A percentile compares a stretch with the other conserved stretches of the same genome.
phyloP scores from a whole-genome alignment of 2,329 filamentous ascomycete species.

The Alternaria infectoria region DNA sequence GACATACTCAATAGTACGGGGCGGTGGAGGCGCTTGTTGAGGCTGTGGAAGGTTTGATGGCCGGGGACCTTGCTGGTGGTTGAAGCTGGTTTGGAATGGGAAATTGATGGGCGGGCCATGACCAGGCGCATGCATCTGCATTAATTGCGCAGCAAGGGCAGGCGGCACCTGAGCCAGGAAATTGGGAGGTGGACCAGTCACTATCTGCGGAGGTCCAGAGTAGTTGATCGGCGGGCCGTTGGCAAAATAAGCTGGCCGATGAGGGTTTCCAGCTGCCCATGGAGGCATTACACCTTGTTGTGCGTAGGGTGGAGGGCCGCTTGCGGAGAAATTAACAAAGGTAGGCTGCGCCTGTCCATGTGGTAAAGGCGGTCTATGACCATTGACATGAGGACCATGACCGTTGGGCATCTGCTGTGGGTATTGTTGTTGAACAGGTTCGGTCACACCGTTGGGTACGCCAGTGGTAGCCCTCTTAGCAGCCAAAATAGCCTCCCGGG shows the following conservation, averaged over 20 bases:
- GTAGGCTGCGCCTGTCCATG: slow-evolving; percentile 45
- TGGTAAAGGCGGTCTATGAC: slow-evolving; percentile 19
- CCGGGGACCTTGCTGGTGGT: slow-evolving; percentile 50
- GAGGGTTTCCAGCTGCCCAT: slow-evolving; percentile 8
- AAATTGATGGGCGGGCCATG: slow-evolving; percentile 28
- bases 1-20: slow-evolving; percentile 60
- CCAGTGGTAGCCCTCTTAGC: slow-evolving; percentile 70
- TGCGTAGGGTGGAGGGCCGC: slow-evolving; percentile 66
- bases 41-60: slow-evolving; percentile 52
- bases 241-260: slow-evolving; percentile 9
- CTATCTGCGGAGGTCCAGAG: slow-evolving; percentile 6
- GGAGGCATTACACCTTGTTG: slow-evolving; percentile 58
- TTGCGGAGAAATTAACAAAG: slow-evolving; percentile 59
- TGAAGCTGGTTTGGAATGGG: slow-evolving; percentile 47
- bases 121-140: slow-evolving; percentile 25
- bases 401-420: slow-evolving; percentile 26
- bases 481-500: slow-evolving; percentile 43
- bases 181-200: slow-evolving; percentile 9
- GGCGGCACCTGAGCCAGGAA: slow-evolving; percentile 24
- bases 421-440: slow-evolving; percentile 23
- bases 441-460: slow-evolving; percentile 44
- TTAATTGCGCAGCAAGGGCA: slow-evolving; percentile 26
- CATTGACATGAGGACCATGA: slow-evolving; percentile 27
- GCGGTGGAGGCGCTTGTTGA: slow-evolving; percentile 59
- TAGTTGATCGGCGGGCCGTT: slow-evolving; percentile 9